Conservation (phyloP, 768 basidiomycete species). For the Podaxis rugospora region DNA sequence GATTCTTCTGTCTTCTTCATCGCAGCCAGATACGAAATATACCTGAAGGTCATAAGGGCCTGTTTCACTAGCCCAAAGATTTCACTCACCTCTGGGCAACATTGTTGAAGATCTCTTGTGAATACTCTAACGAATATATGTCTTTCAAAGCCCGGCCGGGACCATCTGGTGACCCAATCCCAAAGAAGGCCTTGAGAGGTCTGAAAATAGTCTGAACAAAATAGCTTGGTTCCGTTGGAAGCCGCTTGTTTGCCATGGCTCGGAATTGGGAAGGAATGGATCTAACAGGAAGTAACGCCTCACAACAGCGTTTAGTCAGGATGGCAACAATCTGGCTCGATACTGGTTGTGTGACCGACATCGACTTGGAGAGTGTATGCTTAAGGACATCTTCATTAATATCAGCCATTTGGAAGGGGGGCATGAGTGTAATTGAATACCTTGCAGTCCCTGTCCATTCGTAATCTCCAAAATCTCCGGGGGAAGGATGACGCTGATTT, state of each 20-base stretch:
- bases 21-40: conserved; percentile 70
- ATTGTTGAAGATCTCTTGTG: conserved; percentile 64
- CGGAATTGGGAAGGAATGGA: conserved; percentile 90
- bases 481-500: conserved; percentile 62
- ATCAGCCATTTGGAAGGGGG: conserved; percentile 1
- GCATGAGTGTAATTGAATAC: conserved; percentile 24
- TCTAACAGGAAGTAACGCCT: conserved; percentile 78
- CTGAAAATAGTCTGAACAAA: conserved; percentile 80
- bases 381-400: conserved; percentile 46
- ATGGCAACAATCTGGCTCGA: conserved; percentile 64
- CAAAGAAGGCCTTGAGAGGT: conserved; percentile 76
- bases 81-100: conserved; percentile 59
- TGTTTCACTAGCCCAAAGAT: background rate
- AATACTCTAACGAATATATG: conserved; percentile 44
- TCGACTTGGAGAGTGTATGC: conserved; percentile 45
- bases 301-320: conserved; percentile 77
- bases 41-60: conserved; percentile 38
- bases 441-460: conserved; percentile 39
- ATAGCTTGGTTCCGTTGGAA: conserved; percentile 77
- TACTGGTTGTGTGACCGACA: conserved; percentile 50
- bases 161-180: conserved; percentile 49
- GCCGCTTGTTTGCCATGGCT: conserved; percentile 71
- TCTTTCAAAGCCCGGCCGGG: conserved; percentile 57
- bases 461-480: conserved; percentile 26
- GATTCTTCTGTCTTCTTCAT: conserved; percentile 95